phyloP scores from a whole-genome alignment of 2,329 filamentous ascomycete species.

The Tolypocladium inflatum region DNA sequence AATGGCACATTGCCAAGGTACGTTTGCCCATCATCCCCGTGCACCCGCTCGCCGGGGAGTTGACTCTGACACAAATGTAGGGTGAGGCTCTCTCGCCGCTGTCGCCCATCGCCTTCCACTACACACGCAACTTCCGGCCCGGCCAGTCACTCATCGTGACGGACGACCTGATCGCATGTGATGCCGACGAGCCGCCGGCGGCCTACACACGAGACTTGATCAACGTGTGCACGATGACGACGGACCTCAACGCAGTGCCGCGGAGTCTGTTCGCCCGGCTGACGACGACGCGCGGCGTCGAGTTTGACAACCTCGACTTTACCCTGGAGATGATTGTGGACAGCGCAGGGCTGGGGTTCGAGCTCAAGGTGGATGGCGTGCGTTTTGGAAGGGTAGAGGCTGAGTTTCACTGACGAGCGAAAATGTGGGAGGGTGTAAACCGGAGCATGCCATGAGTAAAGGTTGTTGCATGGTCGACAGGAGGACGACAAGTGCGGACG shows the following conservation, averaged over 20 bases:
- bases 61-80: conserved; percentile 24
- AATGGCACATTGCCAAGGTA: conserved; percentile 77
- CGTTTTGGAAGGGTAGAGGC: conserved; percentile 69
- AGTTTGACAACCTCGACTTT: conserved; percentile 76
- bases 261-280: conserved; percentile 63
- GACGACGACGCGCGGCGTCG: conserved; percentile 69
- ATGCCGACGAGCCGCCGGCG: conserved; percentile 54
- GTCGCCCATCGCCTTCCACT: conserved; percentile 71
- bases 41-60: background rate
- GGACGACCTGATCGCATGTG: conserved; percentile 71
- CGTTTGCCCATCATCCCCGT: conserved; percentile 10
- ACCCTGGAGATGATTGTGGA: conserved; percentile 77
- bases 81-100: conserved; percentile 67
- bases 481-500: background rate
- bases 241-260: conserved; percentile 67
- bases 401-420: conserved; percentile 53
- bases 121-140: conserved; percentile 74
- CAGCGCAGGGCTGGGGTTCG: conserved; percentile 66
- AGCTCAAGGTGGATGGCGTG: conserved; percentile 69
- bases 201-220: conserved; percentile 53
- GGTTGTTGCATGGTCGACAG: background rate
- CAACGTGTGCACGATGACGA: conserved; percentile 72
- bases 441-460: background rate
- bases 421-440: background rate
- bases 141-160: conserved; percentile 70